Conservation (phyloP, 108 stramenopile genomes). For the Stephanodiscus minutulus region DNA sequence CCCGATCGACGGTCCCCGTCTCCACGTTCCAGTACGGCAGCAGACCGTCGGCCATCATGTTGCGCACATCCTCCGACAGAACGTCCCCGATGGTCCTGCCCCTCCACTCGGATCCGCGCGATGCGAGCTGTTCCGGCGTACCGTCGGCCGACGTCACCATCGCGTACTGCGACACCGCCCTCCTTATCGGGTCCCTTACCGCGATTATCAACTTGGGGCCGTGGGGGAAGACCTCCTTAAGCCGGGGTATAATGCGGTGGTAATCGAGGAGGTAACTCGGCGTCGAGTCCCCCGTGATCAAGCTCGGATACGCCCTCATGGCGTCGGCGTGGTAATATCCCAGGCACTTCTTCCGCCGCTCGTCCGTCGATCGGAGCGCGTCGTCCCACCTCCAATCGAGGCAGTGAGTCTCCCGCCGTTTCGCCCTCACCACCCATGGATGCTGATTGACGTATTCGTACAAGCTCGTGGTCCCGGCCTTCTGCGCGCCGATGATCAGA, state of each 20-base stretch:
- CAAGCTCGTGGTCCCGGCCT: constrained; percentile 94
- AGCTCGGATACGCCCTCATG: constrained; percentile 69
- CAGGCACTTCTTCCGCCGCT: constrained; percentile 60
- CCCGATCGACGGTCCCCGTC: constrained; percentile 51
- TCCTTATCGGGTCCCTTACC: constrained; percentile 90
- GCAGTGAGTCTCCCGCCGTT: constrained; percentile 95
- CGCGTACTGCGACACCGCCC: constrained; percentile 92
- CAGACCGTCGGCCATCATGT: constrained; percentile 73
- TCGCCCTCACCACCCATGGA: constrained; percentile 78
- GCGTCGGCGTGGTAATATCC: constrained; percentile 78
- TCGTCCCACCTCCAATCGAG: constrained; percentile 95
- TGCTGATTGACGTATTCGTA: constrained; percentile 95
- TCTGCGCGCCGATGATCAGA: constrained; percentile 92
- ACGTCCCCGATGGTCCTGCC: constrained; percentile 86
- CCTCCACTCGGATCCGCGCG: constrained; percentile 80
- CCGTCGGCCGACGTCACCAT: constrained; percentile 91
- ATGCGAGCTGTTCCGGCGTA: constrained; percentile 78
- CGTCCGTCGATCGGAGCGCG: constrained; percentile 40
- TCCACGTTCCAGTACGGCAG: constrained; percentile 78
- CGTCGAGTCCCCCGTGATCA: constrained; percentile 94
- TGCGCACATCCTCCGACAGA: constrained; percentile 70
- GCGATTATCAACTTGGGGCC: constrained; percentile 85
- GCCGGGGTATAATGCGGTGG: constrained; percentile 89
- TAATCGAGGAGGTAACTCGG: constrained; percentile 92
- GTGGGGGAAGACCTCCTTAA: constrained; percentile 67